These are phyloP conservation scores for Nidularia sp. DNA, from an alignment of 768 basidiomycete genomes.

Conservation along the genomic window DNA sequence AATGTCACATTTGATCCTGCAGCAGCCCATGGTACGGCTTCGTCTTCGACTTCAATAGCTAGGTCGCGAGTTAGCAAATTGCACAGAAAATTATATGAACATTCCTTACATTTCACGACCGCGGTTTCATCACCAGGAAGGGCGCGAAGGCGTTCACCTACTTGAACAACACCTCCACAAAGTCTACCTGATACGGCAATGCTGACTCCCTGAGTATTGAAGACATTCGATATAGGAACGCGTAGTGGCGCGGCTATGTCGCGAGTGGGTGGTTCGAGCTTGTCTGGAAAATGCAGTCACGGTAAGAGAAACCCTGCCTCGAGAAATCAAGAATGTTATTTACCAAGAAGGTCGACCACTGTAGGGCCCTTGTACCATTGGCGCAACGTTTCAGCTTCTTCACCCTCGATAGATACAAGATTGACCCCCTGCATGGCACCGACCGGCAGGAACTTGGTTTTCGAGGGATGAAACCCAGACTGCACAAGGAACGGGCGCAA, in stretches of 20 bases:
- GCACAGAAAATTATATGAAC: background rate
- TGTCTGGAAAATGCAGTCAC: conserved; percentile 41
- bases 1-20: conserved; percentile 90
- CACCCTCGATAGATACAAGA: conserved; percentile 47
- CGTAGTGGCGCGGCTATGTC: conserved; percentile 76
- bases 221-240: conserved; percentile 92
- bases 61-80: conserved; percentile 1
- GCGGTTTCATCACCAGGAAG: conserved; percentile 91
- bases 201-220: conserved; percentile 80
- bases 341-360: conserved; percentile 80
- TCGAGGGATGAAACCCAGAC: conserved; percentile 79
- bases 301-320: background rate
- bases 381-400: conserved; percentile 42
- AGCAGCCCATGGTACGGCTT: conserved; percentile 77
- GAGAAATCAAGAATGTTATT: background rate
- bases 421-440: conserved; percentile 91
- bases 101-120: conserved; percentile 59
- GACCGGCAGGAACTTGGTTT: conserved; percentile 83
- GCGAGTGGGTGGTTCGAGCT: conserved; percentile 74
- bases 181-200: conserved; percentile 80
- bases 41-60: conserved; percentile 88
- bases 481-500: conserved; percentile 81
- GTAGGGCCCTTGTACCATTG: conserved; percentile 88
- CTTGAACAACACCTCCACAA: conserved; percentile 85
- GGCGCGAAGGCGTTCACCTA: conserved; percentile 83